A percentile compares a stretch with the other conserved stretches of the same genome.
Evolutionary conservation across 345 rosid genomes (phyloP).

Genomic region (Rubroshorea leprosula): DNA sequence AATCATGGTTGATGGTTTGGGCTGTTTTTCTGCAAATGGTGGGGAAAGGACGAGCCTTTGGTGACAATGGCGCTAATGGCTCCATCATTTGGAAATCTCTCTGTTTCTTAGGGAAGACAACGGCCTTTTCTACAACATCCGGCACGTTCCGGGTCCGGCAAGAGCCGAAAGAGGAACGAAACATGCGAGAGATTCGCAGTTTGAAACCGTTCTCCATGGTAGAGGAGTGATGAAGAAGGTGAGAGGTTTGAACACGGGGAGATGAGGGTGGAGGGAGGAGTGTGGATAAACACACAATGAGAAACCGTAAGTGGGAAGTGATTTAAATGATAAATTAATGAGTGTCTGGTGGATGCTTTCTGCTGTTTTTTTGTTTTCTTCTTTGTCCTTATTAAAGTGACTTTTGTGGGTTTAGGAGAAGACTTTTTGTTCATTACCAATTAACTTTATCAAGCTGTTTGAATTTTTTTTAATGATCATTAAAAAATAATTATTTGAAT

Average conservation of each 20-base stretch:
- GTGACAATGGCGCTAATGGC: conserved; percentile 16
- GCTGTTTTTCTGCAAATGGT: conserved; percentile 33
- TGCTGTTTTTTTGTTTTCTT: neutral
- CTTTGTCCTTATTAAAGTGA: neutral
- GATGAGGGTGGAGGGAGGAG: neutral
- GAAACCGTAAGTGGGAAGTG: neutral
- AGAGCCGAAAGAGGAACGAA: no score
- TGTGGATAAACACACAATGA: neutral
- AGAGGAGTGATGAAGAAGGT: conserved; percentile 5
- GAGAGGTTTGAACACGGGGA: neutral
- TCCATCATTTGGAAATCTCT: conserved; percentile 12
- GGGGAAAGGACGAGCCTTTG: conserved; percentile 27
- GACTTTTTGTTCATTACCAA: neutral
- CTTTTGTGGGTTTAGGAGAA: neutral
- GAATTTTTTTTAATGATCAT: no score
- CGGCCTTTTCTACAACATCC: conserved; percentile 41
- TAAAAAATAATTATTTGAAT: no score
- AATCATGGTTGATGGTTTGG: conserved; percentile 20
- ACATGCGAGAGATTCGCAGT: conserved; percentile 5
- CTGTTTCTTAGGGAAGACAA: conserved; percentile 19
- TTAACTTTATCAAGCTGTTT: no score
- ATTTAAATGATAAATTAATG: neutral
- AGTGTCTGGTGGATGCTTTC: neutral
- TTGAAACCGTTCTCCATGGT: conserved; percentile 60
- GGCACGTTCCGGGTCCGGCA: no score